Percentiles rank a stretch among this genome's conserved stretches.
Conservation (phyloP, 495 filamentous ascomycete genomes). For the Penicillium turbatum region DNA sequence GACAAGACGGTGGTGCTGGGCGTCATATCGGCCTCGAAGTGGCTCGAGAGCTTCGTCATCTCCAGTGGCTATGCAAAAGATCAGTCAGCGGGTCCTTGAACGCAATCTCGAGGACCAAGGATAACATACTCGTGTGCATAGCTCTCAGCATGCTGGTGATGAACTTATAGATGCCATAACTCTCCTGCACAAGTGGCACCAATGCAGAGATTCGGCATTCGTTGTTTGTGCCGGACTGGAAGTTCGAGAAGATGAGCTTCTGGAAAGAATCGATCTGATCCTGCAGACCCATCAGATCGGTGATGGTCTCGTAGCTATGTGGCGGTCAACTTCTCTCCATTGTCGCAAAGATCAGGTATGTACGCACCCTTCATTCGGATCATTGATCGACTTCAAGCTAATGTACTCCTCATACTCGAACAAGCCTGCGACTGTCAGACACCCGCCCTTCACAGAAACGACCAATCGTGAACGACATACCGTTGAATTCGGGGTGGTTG, state of each 20-base stretch:
- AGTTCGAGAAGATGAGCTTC: conserved; percentile 96
- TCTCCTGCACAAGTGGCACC: conserved; percentile 92
- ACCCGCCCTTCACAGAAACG: neutral
- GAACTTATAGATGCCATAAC: conserved; percentile 97
- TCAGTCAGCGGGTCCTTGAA: conserved; percentile 9
- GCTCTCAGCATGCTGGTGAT: conserved; percentile 91
- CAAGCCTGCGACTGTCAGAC: conserved; percentile 48
- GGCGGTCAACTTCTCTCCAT: conserved; percentile 14
- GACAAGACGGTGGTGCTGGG: conserved; percentile 90
- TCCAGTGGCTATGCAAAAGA: conserved; percentile 63
- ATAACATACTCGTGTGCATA: conserved; percentile 83
- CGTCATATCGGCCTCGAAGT: conserved; percentile 80
- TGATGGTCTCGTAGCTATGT: conserved; percentile 84
- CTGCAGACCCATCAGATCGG: conserved; percentile 91
- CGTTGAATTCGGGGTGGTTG: conserved; percentile 97
- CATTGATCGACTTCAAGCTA: conserved; percentile 94
- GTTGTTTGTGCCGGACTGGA: conserved; percentile 84
- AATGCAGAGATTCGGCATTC: conserved; percentile 94
- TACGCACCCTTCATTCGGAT: conserved; percentile 85
- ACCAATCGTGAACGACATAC: conserved; percentile 39
- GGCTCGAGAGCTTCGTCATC: conserved; percentile 94
- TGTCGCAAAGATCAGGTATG: neutral
- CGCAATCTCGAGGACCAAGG: neutral
- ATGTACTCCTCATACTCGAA: conserved; percentile 99
- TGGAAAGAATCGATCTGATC: conserved; percentile 98